Percentiles rank a stretch among this genome's conserved stretches.
Conservation (phyloP, 139 green algal species). For the Chlorella sp. region DNA sequence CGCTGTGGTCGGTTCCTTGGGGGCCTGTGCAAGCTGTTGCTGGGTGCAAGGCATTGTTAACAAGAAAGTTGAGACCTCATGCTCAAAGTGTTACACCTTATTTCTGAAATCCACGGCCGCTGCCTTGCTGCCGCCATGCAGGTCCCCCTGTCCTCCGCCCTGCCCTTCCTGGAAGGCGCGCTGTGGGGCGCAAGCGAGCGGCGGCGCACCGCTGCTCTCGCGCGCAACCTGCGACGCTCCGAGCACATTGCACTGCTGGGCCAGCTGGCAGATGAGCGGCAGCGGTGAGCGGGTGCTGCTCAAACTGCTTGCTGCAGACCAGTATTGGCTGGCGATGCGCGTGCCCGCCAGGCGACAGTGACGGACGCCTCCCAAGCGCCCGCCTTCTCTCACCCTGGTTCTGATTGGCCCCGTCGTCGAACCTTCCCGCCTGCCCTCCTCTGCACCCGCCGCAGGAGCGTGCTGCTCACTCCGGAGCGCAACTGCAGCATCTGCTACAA, state of each 20-base stretch:
- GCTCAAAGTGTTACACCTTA: too few relatives aligned
- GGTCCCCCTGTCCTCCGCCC: constrained; percentile 56
- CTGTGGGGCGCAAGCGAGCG: constrained; percentile 67
- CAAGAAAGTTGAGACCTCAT: too few relatives aligned
- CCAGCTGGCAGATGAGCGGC: constrained; percentile 46
- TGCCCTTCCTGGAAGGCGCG: constrained; percentile 75
- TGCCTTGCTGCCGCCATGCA: neutral
- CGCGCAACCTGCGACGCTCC: constrained; percentile 63
- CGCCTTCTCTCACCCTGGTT: neutral
- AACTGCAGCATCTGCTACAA: constrained; percentile 89
- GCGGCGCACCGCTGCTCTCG: constrained; percentile 64
- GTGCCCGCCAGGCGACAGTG: too few relatives aligned
- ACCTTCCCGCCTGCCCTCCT: neutral
- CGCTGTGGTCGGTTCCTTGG: neutral
- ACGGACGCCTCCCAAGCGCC: too few relatives aligned
- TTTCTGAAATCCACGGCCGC: too few relatives aligned
- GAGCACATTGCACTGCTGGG: constrained; percentile 72
- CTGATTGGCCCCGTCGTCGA: neutral
- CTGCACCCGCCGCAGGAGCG: constrained; percentile 30
- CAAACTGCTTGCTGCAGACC: too few relatives aligned
- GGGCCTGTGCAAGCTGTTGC: too few relatives aligned
- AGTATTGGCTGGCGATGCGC: too few relatives aligned
- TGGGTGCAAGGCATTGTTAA: too few relatives aligned
- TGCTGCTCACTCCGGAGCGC: constrained; percentile 77
- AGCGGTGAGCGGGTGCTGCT: constrained; percentile 23